Base-by-base conservation (phyloP, 2,329 filamentous ascomycete species). In the Diaporthe nobilis region DNA sequence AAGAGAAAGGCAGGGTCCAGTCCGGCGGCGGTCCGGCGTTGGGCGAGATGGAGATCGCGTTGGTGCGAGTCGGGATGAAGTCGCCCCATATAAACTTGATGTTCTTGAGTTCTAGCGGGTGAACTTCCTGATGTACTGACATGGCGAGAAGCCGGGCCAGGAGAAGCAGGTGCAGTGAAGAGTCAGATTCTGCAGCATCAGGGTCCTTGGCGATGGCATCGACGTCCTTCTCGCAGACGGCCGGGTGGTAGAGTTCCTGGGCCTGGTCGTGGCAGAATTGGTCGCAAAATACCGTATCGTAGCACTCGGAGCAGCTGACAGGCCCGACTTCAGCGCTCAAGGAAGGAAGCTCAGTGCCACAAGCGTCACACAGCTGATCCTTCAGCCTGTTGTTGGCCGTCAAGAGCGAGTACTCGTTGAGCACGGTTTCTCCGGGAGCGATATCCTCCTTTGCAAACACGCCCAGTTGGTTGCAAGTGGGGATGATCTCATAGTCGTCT, bases 361-460 rank as follows among this genome's bases (percentile, higher is more conserved):
- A 98, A 20, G 95, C 95, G 83, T 98, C 96, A 84, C 96, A 98
- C 42, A 96, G 90, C 6, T 94, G 89, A 77, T 98, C 95, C 82
- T 97, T 95, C 17, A 97, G 90, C 42, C 95, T 92, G 82, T 97
- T 97, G 79, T 96, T 97, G 61, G 95, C 96, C 2, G 96, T 98
- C 55, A 99, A 87, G 10, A 98, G 89, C 12, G 95, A 97, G 77
- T 93, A 94, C 82, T 99, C 97, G 65, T 91, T 87, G 42, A 99
- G 89, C 2, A 98, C 92, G 8, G 89, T 87, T 82, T 97, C 94
- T 13, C 94, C 94, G 0, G 95, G 91, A 0, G 87, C 85, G 51
- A 98, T 94, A 78, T 98, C 93, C 78, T 94, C 90, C 79, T 92
- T 94, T 10, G 96, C 96, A 82, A 98, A 98, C 4, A 99, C 89